phyloP scores from a whole-genome alignment of 1,139 yeast species.

The Yamadazyma sp. region DNA sequence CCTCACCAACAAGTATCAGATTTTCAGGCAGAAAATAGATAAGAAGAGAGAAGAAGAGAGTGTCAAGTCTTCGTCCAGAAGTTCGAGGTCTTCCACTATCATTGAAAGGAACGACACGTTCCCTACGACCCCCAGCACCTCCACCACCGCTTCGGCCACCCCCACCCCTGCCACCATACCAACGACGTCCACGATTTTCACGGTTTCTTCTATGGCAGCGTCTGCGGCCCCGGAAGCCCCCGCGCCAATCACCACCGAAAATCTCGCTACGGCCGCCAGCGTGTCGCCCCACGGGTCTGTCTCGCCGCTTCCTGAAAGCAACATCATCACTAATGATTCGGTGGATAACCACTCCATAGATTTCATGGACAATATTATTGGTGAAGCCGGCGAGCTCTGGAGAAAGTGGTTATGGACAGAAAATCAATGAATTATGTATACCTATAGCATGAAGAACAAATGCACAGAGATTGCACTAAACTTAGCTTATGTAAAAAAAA shows the following conservation, averaged over 20 bases:
- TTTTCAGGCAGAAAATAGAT: conserved; percentile 27
- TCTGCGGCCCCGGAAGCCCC: no score
- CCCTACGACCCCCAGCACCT: conserved; percentile 1
- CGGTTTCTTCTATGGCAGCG: not conserved
- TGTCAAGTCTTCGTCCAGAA: conserved; percentile 7
- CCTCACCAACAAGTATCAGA: conserved; percentile 33
- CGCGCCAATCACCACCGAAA: not conserved
- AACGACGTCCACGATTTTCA: no score
- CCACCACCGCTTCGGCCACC: not conserved
- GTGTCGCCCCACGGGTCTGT: conserved; percentile 5
- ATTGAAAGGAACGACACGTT: not conserved
- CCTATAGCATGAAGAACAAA: not conserved
- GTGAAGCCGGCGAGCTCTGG: conserved; percentile 88
- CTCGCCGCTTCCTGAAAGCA: conserved; percentile 9
- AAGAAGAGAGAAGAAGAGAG: conserved; percentile 19
- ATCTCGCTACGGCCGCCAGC: not conserved
- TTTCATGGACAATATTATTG: conserved; percentile 68
- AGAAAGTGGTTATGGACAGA: conserved; percentile 82
- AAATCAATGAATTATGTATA: conserved; percentile 5
- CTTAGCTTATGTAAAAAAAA: not conserved
- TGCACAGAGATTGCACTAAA: not conserved
- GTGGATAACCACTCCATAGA: conserved; percentile 38
- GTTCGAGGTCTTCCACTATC: conserved; percentile 16
- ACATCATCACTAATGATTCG: conserved; percentile 38
- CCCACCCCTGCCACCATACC: not conserved